These are phyloP conservation scores for Croton laevigatus DNA, from an alignment of 441 rosid genomes.

Conservation along the genomic window DNA sequence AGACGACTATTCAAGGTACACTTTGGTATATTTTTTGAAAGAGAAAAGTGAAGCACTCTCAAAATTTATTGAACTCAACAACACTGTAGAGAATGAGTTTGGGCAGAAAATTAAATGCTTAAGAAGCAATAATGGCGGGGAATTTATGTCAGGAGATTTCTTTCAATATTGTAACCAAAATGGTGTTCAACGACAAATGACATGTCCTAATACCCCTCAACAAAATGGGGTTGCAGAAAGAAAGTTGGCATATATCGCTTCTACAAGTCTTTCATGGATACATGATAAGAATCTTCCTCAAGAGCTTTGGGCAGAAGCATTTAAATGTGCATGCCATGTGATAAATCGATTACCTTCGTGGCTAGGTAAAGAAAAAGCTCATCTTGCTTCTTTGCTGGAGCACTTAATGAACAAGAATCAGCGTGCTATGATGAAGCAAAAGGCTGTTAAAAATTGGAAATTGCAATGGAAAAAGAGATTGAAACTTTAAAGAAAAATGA, in stretches of 20 bases:
- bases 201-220: background rate
- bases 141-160: too few species aligned
- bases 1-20: background rate
- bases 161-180: background rate
- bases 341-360: background rate
- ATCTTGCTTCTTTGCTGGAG: background rate
- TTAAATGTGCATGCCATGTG: conserved; percentile 8
- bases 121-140: too few species aligned
- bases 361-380: background rate
- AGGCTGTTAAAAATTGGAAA: background rate
- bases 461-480: background rate
- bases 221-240: background rate
- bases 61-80: background rate
- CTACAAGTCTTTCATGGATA: background rate
- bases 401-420: background rate
- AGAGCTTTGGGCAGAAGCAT: conserved; percentile 12
- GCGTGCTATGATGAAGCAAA: background rate
- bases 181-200: background rate
- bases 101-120: too few species aligned
- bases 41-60: background rate
- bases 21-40: background rate
- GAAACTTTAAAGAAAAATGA: background rate
- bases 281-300: conserved; percentile 6
- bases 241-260: too few species aligned
- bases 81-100: background rate